A percentile compares a stretch with the other conserved stretches of the same genome.
phyloP scores from a whole-genome alignment of 345 rosid genomes.

The Erysimum cheiranthoides region DNA sequence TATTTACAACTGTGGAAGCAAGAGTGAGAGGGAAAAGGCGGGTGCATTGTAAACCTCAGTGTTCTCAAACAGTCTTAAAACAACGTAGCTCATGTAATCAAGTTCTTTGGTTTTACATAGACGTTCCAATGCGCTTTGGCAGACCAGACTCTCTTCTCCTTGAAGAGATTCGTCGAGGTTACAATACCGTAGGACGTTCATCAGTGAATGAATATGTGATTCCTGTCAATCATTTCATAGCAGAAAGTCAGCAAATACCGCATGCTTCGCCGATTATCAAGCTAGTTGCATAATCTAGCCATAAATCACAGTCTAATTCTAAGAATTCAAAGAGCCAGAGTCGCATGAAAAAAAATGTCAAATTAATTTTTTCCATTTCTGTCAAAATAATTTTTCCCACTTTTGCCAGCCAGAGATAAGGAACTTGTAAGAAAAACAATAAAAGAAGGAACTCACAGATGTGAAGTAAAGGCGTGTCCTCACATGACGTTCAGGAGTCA shows the following conservation, averaged over 20 bases:
- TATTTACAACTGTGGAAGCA: not conserved
- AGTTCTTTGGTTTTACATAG: slow-evolving; percentile 88
- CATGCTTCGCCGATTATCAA: not conserved
- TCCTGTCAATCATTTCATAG: slow-evolving; percentile 60
- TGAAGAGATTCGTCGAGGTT: slow-evolving; percentile 96
- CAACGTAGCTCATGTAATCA: slow-evolving; percentile 99
- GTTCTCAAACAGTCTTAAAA: slow-evolving; percentile 92
- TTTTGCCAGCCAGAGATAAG: not conserved
- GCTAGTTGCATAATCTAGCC: not conserved
- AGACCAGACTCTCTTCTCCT: slow-evolving; percentile 91
- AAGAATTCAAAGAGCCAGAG: not conserved
- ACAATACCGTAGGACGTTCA: slow-evolving; percentile 96
- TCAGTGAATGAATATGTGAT: slow-evolving; percentile 95
- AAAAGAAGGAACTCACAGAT: slow-evolving; percentile 67
- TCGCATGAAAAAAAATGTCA: not conserved
- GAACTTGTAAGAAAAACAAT: not conserved
- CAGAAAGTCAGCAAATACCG: slow-evolving; percentile 19
- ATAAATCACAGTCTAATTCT: not conserved
- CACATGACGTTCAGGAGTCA: slow-evolving; percentile 97
- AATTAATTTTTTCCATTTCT: not conserved
- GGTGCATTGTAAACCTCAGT: slow-evolving; percentile 59
- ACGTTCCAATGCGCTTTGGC: slow-evolving; percentile 76
- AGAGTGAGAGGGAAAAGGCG: not conserved
- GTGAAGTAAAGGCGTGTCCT: slow-evolving; percentile 99
- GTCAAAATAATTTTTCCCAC: not conserved